Evolutionary conservation across 306 rosid species (phyloP), one percentile per base, ranked within the genome.

Genomic region (Dryas drummondii): DNA sequence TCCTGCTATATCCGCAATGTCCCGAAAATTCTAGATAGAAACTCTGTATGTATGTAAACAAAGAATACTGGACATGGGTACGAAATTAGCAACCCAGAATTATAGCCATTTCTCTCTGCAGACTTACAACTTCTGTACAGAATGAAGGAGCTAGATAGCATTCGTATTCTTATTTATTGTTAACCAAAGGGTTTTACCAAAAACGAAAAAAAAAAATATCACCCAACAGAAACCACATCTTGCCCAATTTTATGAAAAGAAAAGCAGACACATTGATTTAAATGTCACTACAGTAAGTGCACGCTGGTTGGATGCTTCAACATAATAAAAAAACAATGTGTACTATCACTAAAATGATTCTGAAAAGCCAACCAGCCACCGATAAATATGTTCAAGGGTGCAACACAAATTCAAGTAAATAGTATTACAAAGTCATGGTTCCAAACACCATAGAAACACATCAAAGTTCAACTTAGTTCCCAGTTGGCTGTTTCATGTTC

Each of bases 341-440:
- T 40, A 59, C 17, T 17, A 54, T 51, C 53, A 12, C 73, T 44
- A 13, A 22, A 10, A 47, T 13, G 64, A 57, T 49, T 54, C 61
- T 19, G 42, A 42, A 15, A 46, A 52, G 61, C 74, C 55, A 66
- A 47, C 62, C n/a, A 9, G 75, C 66, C 40, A 61, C 54, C 4
- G 47, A 56, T 22, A 27, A 12, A 55, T 27, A 4, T 53, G 17
- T 48, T 12, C 37, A 27, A 68, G 46, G 12, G 22, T 72, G 37
- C 9, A 69, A 19, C 70, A 57, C 17, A 63, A 53, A 71, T 3
- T 71, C 56, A 2, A 54, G 41, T 44, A 46, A 62, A 53, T 26
- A 62, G 50, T 62, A 42, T 26, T 67, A 49, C 70, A 79, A 64
- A 58, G 58, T 76, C 68, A 14, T 17, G 27, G 68, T 55, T 56